Evolutionary conservation across 1,284 basidiomycete species (phyloP).

Genomic region (Cryptococcus sp.): DNA sequence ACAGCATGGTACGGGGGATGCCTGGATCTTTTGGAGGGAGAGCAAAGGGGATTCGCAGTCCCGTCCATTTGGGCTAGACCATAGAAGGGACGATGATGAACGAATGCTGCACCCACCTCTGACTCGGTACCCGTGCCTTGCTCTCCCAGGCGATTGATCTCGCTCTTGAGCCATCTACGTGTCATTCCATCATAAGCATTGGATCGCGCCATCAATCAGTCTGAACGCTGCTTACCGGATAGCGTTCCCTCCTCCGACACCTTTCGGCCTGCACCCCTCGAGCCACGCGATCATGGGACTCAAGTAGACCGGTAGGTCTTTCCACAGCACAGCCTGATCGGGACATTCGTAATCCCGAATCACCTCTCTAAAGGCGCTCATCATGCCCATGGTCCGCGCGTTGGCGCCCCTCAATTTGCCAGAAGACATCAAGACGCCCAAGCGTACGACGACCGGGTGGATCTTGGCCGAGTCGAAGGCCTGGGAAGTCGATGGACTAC

Average conservation of each 20-base stretch:
- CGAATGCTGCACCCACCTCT: constrained; percentile 64
- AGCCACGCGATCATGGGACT: constrained; percentile 55
- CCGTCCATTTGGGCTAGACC: too few species aligned
- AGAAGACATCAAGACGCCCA: constrained; percentile 48
- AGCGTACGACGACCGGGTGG: constrained; percentile 49
- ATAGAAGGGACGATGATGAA: too few species aligned
- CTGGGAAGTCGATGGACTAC: constrained; percentile 33
- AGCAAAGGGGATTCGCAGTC: too few species aligned
- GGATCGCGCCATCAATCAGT: constrained; percentile 90
- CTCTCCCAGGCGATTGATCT: constrained; percentile 90
- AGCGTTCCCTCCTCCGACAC: constrained; percentile 54
- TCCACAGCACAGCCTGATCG: constrained; percentile 49
- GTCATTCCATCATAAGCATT: constrained; percentile 62
- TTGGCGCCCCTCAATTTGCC: constrained; percentile 53
- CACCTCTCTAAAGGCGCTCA: constrained; percentile 56
- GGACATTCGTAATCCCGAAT: constrained; percentile 51
- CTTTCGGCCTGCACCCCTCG: constrained; percentile 53
- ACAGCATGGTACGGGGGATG: background rate
- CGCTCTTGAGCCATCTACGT: constrained; percentile 90
- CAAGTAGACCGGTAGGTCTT: constrained; percentile 48
- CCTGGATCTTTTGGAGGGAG: background rate
- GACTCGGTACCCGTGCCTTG: constrained; percentile 70
- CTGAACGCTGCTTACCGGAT: constrained; percentile 60
- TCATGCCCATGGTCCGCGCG: constrained; percentile 56
- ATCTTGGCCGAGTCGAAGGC: constrained; percentile 40